Base-by-base conservation (phyloP, 352 stramenopile genomes). In the Globisporangium nunn region DNA sequence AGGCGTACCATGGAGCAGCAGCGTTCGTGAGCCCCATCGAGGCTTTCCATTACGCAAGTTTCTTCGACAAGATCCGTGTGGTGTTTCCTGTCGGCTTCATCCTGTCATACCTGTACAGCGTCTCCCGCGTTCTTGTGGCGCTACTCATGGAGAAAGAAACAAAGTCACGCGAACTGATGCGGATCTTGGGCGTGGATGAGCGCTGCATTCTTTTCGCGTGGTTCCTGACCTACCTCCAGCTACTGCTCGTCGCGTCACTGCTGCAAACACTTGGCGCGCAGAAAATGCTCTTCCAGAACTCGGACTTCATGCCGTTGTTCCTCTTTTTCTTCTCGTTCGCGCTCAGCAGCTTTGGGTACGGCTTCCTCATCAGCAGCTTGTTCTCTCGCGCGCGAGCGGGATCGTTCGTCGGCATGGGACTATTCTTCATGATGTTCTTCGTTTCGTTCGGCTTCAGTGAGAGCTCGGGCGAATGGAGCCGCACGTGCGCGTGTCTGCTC, bases 101-200 rank as follows among this genome's bases (percentile, higher is more conserved):
- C 33, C 57, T 98, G 28, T 91, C 91, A 18, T 98, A 97, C 50
- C 52, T 98, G 14, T 97, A 97, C 66, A 81, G 85, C n/a, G 76
- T 97, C 30, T 96, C 89, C 18, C 75, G 88, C 30, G 75, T 97
- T 6, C 76, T 98, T 44, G 81, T 95, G 10, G 81, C 78, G n/a
- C 73, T 98, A 48, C 74, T 98, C 6, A 81, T 78, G 50, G 94
- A 98, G 63, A 98, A 98, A 56, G 94, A 98, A 65, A 88, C 76
- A 6, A 73, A 72, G 0, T 88, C 93, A 47, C 83, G 93, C 52
- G 94, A 98, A 58, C 79, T 90, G 5, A 90, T 98, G 72, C 74
- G 86, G 6, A 98, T 98, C 56, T 88, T 98, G 59, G 94, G 94
- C 17, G 71, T 97, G 28, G 57, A 70, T 8, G 78, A 92, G 35